These are phyloP conservation scores for Rosa chinensis DNA, from an alignment of 306 rosid species.

Conservation along the genomic window DNA sequence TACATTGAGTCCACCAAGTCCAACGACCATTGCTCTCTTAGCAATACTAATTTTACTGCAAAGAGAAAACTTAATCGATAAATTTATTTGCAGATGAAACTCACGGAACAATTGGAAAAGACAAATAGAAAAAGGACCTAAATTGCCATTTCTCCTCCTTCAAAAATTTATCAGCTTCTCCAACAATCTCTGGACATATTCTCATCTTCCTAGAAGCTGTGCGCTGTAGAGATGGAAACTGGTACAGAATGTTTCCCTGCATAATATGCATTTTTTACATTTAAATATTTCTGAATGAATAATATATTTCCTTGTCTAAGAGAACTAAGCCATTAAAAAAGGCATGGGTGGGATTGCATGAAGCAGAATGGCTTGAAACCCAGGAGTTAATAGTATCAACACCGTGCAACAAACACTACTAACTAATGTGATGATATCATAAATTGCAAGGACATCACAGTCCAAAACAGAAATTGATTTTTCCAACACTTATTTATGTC, in stretches of 20 bases:
- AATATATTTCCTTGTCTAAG: not conserved
- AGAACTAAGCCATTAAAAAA: not conserved
- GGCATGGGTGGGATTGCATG: not conserved
- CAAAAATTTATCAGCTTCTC: slow-evolving; percentile 66
- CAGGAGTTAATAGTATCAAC: slow-evolving; percentile 1
- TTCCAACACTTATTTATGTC: slow-evolving; percentile 4
- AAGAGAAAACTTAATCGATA: not conserved
- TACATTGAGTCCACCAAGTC: slow-evolving; percentile 88
- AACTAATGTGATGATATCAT: not conserved
- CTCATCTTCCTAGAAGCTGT: slow-evolving; percentile 78
- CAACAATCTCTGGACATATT: slow-evolving; percentile 46
- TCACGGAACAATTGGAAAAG: not conserved
- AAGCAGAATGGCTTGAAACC: not conserved
- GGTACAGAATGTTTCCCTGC: slow-evolving; percentile 95
- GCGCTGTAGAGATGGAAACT: slow-evolving; percentile 88
- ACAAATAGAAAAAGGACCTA: slow-evolving; percentile 52
- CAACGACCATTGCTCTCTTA: slow-evolving; percentile 79
- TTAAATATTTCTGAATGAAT: too few species aligned
- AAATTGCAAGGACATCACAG: slow-evolving; percentile 19
- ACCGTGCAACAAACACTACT: slow-evolving; percentile 5
- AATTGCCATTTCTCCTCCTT: slow-evolving; percentile 77
- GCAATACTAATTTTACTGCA: slow-evolving; percentile 66
- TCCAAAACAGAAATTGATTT: not conserved
- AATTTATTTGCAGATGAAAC: slow-evolving; percentile 17
- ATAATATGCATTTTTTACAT: slow-evolving; percentile 35